phyloP scores from a whole-genome alignment of 768 basidiomycete species.

The Tricholoma flavovirens region DNA sequence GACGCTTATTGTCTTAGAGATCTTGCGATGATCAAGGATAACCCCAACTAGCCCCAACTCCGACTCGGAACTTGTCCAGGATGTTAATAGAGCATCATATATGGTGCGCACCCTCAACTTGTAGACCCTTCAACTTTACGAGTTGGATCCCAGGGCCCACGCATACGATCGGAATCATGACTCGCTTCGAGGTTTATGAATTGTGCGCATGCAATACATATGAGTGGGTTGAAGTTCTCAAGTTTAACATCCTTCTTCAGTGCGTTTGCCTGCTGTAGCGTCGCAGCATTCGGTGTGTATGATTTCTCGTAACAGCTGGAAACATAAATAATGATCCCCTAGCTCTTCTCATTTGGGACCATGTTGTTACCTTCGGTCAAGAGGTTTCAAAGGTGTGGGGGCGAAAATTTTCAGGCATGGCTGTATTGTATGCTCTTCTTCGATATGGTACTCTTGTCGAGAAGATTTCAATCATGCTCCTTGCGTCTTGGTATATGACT shows the following conservation, averaged over 20 bases:
- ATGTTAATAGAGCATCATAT: no score
- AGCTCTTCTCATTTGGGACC: conserved; percentile 29
- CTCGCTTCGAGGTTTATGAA: not conserved
- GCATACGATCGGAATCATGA: not conserved
- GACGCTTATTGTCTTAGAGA: no score
- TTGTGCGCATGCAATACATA: not conserved
- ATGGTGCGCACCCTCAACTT: not conserved
- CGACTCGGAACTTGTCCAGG: no score
- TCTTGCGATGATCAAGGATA: no score
- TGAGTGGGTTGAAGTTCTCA: not conserved
- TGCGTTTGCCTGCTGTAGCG: not conserved
- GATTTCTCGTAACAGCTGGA: not conserved
- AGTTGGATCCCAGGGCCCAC: not conserved
- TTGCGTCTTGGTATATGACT: not conserved
- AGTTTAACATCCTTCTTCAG: not conserved
- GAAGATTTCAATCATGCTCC: not conserved
- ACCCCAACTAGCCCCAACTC: no score
- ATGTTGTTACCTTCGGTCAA: conserved; percentile 20
- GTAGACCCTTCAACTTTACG: not conserved
- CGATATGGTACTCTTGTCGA: conserved; percentile 16
- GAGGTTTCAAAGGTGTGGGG: conserved; percentile 25
- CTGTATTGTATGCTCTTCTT: conserved; percentile 21
- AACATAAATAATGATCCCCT: not conserved
- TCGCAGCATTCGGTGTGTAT: not conserved
- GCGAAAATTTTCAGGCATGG: conserved; percentile 22